Base-by-base conservation (phyloP, 73 alveolate genomes). In the Tetrahymena thermophila region DNA sequence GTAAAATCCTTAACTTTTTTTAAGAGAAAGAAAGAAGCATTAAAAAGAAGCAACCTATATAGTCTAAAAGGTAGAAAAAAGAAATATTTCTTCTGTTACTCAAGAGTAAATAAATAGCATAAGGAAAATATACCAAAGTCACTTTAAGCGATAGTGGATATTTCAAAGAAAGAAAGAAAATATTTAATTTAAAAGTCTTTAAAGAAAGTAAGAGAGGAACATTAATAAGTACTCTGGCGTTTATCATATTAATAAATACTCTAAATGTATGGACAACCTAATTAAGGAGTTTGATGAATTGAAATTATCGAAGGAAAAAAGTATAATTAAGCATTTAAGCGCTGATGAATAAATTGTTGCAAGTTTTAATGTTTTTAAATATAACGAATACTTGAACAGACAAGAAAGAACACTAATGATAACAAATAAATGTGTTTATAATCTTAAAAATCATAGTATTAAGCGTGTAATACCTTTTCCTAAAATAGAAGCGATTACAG, bases 271-370 rank as follows among this genome's bases (percentile, higher is more conserved):
- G 89, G 89, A 71, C 89, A 71, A 71, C 89, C 89, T 71, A 71
- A 71, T 71, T 71, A 71, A 71, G 89, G 89, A 71, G 37, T 71
- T 71, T 43, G 98, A 96, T 94, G 94, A 96, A 85, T 85, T 94
- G 38, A 89, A 93, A 89, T 35, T 96, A 35, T 96, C 95, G 11
- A 94, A 94, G 43, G 98, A 96, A 44, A 96, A 95, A 83, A 85
- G 95, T 42, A 94, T 96, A 23, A 85, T 93, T 13, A 96, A 96
- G 58, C 85, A 56, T 35, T 38, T 96, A n/a, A 94, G 93, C 34
- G 96, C 96, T 85, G 96, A 94, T 13, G 99, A 98, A 95, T 96
- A 98, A 23, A 96, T 98, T 16, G 89, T 97, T 56, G 96, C 96
- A 95, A 96, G 98, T 28, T 96, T 94, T 94, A 96, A 96, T 56